phyloP scores from a whole-genome alignment of 2,329 filamentous ascomycete species.

The Epichloe typhina region DNA sequence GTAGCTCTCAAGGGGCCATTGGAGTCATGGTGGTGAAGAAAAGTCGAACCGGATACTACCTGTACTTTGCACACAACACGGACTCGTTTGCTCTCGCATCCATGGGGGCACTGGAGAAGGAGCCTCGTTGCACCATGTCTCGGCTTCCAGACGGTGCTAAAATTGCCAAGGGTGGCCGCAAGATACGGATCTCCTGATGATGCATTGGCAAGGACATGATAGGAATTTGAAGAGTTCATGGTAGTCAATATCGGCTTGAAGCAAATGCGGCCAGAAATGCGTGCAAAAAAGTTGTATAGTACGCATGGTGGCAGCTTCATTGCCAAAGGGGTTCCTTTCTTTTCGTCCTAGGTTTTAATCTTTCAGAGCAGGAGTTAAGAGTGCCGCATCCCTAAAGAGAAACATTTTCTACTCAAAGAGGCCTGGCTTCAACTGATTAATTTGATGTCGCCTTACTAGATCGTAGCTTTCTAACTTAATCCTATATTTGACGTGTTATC shows the following conservation, averaged over 20 bases:
- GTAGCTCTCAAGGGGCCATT: constrained; percentile 74
- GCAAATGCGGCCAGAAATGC: background rate
- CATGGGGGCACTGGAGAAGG: constrained; percentile 66
- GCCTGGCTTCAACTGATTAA: background rate
- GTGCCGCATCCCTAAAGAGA: background rate
- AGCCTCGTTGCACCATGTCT: constrained; percentile 79
- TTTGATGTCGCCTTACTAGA: background rate
- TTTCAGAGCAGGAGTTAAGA: background rate
- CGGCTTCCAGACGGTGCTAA: constrained; percentile 44
- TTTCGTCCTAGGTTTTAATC: background rate
- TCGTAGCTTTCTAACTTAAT: background rate
- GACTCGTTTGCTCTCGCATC: constrained; percentile 78
- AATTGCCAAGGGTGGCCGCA: constrained; percentile 42
- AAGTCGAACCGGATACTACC: constrained; percentile 57
- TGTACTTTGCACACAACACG: constrained; percentile 95
- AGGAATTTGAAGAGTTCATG: background rate
- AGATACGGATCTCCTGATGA: constrained; percentile 23
- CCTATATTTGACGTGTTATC: constrained; percentile 4
- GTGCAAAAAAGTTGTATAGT: background rate
- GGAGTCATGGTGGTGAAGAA: constrained; percentile 87
- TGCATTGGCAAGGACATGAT: background rate
- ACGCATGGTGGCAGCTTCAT: background rate
- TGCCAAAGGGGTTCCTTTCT: background rate
- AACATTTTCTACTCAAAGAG: background rate
- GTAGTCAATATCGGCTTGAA: background rate